Base-by-base conservation (phyloP, 2,329 filamentous ascomycete genomes). In the Parafenestella ontariensis region DNA sequence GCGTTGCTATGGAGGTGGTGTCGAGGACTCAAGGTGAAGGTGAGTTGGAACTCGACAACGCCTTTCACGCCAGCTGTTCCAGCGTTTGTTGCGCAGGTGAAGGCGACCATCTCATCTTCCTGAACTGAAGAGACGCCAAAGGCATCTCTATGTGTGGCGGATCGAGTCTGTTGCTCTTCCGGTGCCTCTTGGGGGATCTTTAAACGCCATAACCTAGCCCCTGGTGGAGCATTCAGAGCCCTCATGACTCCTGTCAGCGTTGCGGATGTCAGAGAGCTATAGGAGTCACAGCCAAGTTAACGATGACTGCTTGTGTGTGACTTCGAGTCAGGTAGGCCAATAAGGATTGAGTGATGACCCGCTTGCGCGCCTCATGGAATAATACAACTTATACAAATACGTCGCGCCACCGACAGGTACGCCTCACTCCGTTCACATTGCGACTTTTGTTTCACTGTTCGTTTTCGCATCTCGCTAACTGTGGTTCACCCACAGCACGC, bases 231-330 rank as follows among this genome's bases (percentile, higher is more conserved):
- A n/a, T n/a, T n/a, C n/a, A n/a, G n/a, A n/a, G 41, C 58, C 59
- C 56, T 55, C 56, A 62, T 52, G 44, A 24, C 23, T 13, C 40
- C 44, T 52, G 53, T 58, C 53, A 56, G 49, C 51, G 40, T 31
- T 41, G 55, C 41, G 42, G 51, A 40, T 46, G 40, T 36, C 18
- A 18, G 24, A 33, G 42, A 52, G 45, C 52, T 51, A 49, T 44
- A 13, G 9, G 36, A 42, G 49, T 58, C 58, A 58, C 58, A 52
- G 51, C 24, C 49, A 58, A 31, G 26, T 46, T 40, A 44, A 46
- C 55, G 20, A 54, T 54, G 52, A 48, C 49, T 54, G 54, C 56
- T 59, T 51, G 61, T 58, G 61, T 64, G 61, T 53, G 49, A 62
- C 61, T 61, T 53, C 29, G n/a, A 41, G 40, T 40, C 11, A 48